phyloP scores from a whole-genome alignment of 2,329 filamentous ascomycete genomes.

The Metarhizium guizhouense region DNA sequence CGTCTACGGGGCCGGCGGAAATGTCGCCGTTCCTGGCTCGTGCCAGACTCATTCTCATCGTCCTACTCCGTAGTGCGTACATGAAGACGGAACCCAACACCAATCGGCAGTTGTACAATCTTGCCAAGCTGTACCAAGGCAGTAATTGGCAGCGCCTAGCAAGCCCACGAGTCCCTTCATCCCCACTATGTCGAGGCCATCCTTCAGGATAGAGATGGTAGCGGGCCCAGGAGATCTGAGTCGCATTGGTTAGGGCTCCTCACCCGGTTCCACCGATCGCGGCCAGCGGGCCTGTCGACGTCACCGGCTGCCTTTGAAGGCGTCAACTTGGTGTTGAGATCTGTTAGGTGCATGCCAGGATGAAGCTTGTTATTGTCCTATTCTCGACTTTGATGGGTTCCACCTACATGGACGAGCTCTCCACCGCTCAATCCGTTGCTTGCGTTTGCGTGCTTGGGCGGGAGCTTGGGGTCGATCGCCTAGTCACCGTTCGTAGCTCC shows the following conservation, averaged over 20 bases:
- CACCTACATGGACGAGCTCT: not conserved
- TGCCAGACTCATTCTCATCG: not conserved
- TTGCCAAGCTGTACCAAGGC: not conserved
- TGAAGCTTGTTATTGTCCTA: not conserved
- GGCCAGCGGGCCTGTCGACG: conserved; percentile 2
- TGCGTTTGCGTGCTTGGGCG: not conserved
- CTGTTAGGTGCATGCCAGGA: not conserved
- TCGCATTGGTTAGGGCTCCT: not conserved
- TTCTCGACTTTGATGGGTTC: not conserved
- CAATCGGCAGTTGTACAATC: not conserved
- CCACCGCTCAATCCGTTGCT: not conserved
- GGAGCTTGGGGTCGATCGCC: not conserved
- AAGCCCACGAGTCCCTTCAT: not conserved
- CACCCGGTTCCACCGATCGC: conserved; percentile 6
- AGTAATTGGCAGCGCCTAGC: not conserved
- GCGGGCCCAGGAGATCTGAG: not conserved
- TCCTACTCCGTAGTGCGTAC: not conserved
- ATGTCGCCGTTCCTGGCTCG: not conserved
- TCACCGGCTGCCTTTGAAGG: not conserved
- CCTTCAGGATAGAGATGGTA: not conserved
- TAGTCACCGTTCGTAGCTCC: not conserved
- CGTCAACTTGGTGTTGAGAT: too few species aligned
- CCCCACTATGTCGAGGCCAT: not conserved
- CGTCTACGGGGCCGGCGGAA: too few species aligned
- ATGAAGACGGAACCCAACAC: not conserved